Percentiles rank a stretch among this genome's conserved stretches.
Evolutionary conservation across 352 stramenopile genomes (phyloP).

Genomic region (Phytophthora niederhauseri): DNA sequence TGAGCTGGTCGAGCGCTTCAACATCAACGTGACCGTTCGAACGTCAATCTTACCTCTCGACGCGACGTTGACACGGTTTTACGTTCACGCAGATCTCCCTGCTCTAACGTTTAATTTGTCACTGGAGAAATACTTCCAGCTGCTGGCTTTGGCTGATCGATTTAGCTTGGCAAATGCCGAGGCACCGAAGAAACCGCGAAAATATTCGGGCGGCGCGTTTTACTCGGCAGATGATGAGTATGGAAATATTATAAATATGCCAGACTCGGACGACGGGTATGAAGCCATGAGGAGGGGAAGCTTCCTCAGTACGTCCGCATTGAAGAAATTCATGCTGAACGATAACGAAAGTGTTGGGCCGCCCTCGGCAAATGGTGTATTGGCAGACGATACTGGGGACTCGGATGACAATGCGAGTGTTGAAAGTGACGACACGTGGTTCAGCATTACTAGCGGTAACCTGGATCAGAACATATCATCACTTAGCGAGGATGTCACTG

Average conservation of each 20-base stretch:
- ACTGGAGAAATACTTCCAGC: constrained; percentile 83
- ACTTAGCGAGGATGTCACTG: constrained; percentile 18
- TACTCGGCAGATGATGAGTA: constrained; percentile 21
- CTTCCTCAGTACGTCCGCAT: constrained; percentile 54
- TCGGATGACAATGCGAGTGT: constrained; percentile 72
- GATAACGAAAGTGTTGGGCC: constrained; percentile 34
- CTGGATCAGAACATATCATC: constrained; percentile 42
- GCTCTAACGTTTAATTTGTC: constrained; percentile 87
- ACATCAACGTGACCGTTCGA: constrained; percentile 86
- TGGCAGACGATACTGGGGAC: constrained; percentile 38
- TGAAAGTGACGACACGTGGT: constrained; percentile 90
- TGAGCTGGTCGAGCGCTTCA: constrained; percentile 85
- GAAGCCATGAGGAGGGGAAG: constrained; percentile 39
- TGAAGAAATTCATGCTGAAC: constrained; percentile 60
- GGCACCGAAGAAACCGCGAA: constrained; percentile 28
- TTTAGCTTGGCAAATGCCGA: constrained; percentile 54
- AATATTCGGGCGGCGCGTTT: constrained; percentile 27
- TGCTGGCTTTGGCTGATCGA: constrained; percentile 60
- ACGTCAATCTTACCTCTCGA: constrained; percentile 88
- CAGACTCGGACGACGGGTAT: constrained; percentile 25
- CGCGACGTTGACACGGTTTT: constrained; percentile 81
- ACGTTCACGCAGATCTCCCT: constrained; percentile 84
- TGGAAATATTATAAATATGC: constrained; percentile 9
- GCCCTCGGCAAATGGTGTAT: constrained; percentile 18
- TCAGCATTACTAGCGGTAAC: constrained; percentile 83